Base-by-base conservation (phyloP, 2,329 filamentous ascomycete genomes). In the Fusarium concolor region DNA sequence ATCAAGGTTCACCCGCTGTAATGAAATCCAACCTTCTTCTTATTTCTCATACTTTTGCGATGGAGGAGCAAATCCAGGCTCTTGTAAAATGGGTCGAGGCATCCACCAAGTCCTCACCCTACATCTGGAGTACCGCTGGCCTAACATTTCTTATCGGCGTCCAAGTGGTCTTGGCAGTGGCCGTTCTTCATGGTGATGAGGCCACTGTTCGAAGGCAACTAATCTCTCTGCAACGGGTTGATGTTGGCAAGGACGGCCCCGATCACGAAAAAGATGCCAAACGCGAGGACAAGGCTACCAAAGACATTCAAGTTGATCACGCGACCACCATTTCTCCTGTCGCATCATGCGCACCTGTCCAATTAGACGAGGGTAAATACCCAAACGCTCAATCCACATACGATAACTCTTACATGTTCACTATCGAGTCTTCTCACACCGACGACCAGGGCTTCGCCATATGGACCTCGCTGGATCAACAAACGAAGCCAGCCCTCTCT, bases 101-200 rank as follows among this genome's bases (percentile, higher is more conserved):
- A 4, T 33, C 59, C 0, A 14, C 14, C 4, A 62, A 62, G 17
- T 3, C 49, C 10, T 61, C 51, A 2, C 59, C 59, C 8, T 64
- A 64, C 5, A 12, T 46, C 15, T 64, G 59, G 59, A 33, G 59
- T 15, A 35, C 52, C 2, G n/a, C n/a, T 11, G 45, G 52, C 8
- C 45, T 64, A 6, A 52, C 52, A 7, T 52, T 64, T 58, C 61
- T 64, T 2, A 56, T 64, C 3, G 35, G 61, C 5, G 24, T 58
- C 5, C 59, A 64, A 20, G 22, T 64, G 9, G 39, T 46, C 0
- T 11, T 64, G n/a, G 61, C 59, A 5, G 45, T 56, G 3, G 41
- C 24, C 1, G 49, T 64, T 11, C 22, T 42, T 5, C 52, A 64
- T 3, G 59, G 61, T 0, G 61, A 64, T 10, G 61, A 64, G 2